phyloP scores from a whole-genome alignment of 2,329 filamentous ascomycete genomes.

The Fusarium domesticum region DNA sequence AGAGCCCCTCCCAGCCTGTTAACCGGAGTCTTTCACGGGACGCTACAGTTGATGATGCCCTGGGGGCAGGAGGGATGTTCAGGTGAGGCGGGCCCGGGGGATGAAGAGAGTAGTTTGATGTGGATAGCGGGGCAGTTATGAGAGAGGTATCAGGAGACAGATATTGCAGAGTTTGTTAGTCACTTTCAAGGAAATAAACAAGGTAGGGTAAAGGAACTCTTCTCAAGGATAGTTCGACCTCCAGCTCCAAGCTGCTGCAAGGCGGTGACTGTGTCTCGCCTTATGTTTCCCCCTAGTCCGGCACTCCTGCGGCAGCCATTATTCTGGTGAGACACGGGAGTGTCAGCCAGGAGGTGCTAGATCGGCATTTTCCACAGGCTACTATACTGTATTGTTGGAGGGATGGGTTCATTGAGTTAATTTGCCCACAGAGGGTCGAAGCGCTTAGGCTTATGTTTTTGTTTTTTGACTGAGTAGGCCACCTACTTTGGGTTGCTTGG shows the following conservation, averaged over 20 bases:
- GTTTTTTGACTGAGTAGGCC: too few relatives aligned
- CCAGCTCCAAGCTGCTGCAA: too few relatives aligned
- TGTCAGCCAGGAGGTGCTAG: constrained; percentile 28
- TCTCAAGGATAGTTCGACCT: background rate
- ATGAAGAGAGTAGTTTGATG: too few relatives aligned
- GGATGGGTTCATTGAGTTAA: background rate
- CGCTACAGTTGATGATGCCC: background rate
- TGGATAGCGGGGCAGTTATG: too few relatives aligned
- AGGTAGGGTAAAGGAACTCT: background rate
- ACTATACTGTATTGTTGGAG: too few relatives aligned
- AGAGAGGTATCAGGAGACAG: background rate
- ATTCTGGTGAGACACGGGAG: constrained; percentile 31
- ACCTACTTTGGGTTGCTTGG: too few relatives aligned
- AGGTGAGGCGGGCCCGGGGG: background rate
- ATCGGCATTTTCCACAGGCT: constrained; percentile 15
- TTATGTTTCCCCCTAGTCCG: constrained; percentile 15
- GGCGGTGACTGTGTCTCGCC: constrained; percentile 18
- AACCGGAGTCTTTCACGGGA: background rate
- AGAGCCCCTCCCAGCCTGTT: too few relatives aligned
- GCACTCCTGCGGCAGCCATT: constrained; percentile 10
- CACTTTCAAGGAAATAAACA: background rate
- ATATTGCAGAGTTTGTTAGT: background rate
- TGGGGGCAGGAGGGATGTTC: too few relatives aligned
- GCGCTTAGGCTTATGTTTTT: background rate
- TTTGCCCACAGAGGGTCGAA: background rate